phyloP scores from a whole-genome alignment of 2,329 filamentous ascomycete species.

The Elsinoe necatrix region DNA sequence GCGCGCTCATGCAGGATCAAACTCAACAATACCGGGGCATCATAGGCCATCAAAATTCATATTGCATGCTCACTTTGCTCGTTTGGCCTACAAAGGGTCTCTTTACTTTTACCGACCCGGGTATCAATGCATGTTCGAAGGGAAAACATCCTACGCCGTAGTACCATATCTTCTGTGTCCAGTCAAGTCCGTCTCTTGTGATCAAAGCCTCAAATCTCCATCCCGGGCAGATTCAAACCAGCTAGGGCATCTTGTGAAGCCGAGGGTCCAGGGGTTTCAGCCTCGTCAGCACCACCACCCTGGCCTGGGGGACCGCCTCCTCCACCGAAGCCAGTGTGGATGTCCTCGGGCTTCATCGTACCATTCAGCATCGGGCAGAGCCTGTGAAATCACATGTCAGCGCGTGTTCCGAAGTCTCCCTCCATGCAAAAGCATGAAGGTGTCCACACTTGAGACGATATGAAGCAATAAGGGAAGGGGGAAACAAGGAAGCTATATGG shows the following conservation, averaged over 20 bases:
- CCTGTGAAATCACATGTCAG: slow-evolving; percentile 37
- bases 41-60: not conserved
- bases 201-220: slow-evolving; percentile 7
- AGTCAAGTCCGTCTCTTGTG: not conserved
- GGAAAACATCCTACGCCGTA: not conserved
- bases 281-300: slow-evolving; percentile 5
- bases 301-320: slow-evolving; percentile 16
- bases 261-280: not conserved
- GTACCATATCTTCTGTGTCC: not conserved
- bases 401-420: not conserved
- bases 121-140: not conserved
- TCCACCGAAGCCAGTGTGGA: slow-evolving; percentile 18
- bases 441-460: no score
- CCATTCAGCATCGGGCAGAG: slow-evolving; percentile 81
- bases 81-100: not conserved
- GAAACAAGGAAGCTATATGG: not conserved
- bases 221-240: slow-evolving; percentile 11
- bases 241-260: slow-evolving; percentile 3
- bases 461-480: no score
- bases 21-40: not conserved
- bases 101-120: not conserved
- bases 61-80: not conserved
- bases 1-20: not conserved
- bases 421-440: no score
- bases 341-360: slow-evolving; percentile 40